These are phyloP conservation scores for Alnus glutinosa DNA, from an alignment of 306 rosid species.

Conservation along the genomic window DNA sequence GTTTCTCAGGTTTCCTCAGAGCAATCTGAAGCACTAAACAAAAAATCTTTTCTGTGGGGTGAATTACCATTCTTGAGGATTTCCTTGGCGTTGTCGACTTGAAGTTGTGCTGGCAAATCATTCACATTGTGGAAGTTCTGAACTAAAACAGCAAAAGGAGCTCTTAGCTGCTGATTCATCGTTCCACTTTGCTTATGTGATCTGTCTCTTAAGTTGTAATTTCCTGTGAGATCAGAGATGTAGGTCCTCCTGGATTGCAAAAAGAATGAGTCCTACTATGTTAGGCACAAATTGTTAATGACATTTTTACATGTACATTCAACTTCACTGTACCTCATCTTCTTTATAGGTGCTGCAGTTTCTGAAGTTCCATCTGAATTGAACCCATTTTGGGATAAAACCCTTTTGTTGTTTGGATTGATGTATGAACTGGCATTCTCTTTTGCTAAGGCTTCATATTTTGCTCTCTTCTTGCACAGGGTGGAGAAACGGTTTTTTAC, in stretches of 20 bases:
- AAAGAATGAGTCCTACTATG: conserved; percentile 15
- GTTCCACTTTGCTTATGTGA: conserved; percentile 56
- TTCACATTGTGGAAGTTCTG: conserved; percentile 58
- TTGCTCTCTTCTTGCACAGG: conserved; percentile 96
- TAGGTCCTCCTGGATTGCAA: conserved; percentile 59
- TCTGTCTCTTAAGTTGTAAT: conserved; percentile 55
- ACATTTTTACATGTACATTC: conserved; percentile 19
- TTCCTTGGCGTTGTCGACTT: conserved; percentile 43
- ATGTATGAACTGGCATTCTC: conserved; percentile 67
- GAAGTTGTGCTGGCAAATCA: conserved; percentile 54
- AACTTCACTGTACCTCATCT: conserved; percentile 61
- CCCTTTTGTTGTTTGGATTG: conserved; percentile 75
- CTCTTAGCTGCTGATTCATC: conserved; percentile 57
- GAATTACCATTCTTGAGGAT: conserved; percentile 52
- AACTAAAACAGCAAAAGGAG: conserved; percentile 81
- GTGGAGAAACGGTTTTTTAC: conserved; percentile 97
- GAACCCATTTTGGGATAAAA: conserved; percentile 45
- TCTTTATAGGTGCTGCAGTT: conserved; percentile 49
- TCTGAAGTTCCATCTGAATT: conserved; percentile 53
- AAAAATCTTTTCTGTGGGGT: conserved; percentile 15
- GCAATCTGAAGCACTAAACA: conserved; percentile 23
- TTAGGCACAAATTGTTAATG: conserved; percentile 10
- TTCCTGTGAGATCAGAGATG: conserved; percentile 56
- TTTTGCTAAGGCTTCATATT: conserved; percentile 88
- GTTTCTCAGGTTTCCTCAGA: conserved; percentile 22